Conservation (phyloP, 1,284 basidiomycete genomes). For the Mrakiaceae sp. region DNA sequence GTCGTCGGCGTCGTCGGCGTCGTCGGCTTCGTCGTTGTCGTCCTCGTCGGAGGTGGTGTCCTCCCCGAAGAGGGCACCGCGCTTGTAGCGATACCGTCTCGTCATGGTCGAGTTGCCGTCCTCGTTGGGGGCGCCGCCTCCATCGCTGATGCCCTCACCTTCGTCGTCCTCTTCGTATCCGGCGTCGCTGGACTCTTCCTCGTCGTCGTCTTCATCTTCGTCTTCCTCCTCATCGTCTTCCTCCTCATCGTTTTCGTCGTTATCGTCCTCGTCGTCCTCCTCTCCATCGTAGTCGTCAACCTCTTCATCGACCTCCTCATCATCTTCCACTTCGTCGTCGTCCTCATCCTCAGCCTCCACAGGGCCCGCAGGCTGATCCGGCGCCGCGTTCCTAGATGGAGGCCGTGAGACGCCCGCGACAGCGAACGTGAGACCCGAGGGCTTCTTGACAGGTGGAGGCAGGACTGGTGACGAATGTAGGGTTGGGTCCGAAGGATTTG, state of each 20-base stretch:
- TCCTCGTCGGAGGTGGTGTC: conserved; percentile 4
- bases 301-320: too few species aligned
- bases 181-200: conserved; percentile 1
- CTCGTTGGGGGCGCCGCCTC: not conserved
- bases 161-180: conserved; percentile 8
- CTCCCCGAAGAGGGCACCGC: not conserved
- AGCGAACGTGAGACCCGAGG: conserved; percentile 2
- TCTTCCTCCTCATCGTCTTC: not conserved
- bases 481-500: too few species aligned
- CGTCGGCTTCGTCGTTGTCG: not conserved
- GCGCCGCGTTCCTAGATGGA: too few species aligned
- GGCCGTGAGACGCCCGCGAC: conserved; percentile 6
- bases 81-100: conserved; percentile 8
- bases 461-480: too few species aligned
- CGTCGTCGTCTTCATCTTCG: conserved; percentile 6
- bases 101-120: not conserved
- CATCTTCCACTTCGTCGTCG: not conserved
- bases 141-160: not conserved
- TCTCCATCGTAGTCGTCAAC: too few species aligned
- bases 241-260: not conserved
- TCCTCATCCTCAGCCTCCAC: not conserved
- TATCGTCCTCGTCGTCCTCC: too few species aligned
- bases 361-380: too few species aligned
- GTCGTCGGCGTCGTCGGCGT: not conserved
- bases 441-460: not conserved